Percentiles rank a stretch among this genome's conserved stretches.
phyloP scores from a whole-genome alignment of 306 rosid genomes.

The Vigna mungo region DNA sequence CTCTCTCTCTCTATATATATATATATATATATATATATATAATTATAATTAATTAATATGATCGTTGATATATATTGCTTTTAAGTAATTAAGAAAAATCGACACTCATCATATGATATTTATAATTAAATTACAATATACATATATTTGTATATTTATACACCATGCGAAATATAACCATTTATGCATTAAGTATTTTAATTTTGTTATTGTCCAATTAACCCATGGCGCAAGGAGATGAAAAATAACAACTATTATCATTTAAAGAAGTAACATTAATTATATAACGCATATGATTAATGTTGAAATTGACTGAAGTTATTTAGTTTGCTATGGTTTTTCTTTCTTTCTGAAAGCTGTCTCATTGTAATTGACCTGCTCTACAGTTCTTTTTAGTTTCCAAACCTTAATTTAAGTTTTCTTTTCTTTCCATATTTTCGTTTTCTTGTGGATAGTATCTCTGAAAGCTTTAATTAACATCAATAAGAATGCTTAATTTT shows the following conservation, averaged over 20 bases:
- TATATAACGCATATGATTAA: neutral
- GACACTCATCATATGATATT: too few species aligned
- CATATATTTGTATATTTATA: neutral
- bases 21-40: too few species aligned
- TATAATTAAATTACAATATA: too few species aligned
- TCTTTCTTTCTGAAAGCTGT: conserved; percentile 12
- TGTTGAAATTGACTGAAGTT: neutral
- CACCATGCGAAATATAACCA: neutral
- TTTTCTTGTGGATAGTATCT: neutral
- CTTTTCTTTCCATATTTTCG: neutral
- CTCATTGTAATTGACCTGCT: neutral
- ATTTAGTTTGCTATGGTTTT: neutral
- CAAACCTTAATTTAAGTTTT: neutral
- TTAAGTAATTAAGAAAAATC: too few species aligned
- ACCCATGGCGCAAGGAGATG: too few species aligned
- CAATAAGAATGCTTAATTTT: neutral
- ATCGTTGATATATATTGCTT: too few species aligned
- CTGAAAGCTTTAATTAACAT: too few species aligned
- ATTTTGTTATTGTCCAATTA: neutral
- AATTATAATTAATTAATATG: too few species aligned
- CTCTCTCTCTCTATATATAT: too few species aligned
- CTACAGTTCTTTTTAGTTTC: neutral
- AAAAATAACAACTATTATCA: neutral
- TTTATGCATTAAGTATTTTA: neutral
- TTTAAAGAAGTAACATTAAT: neutral